Base-by-base conservation (phyloP, 2,329 filamentous ascomycete genomes). In the Fusarium nelsonii region DNA sequence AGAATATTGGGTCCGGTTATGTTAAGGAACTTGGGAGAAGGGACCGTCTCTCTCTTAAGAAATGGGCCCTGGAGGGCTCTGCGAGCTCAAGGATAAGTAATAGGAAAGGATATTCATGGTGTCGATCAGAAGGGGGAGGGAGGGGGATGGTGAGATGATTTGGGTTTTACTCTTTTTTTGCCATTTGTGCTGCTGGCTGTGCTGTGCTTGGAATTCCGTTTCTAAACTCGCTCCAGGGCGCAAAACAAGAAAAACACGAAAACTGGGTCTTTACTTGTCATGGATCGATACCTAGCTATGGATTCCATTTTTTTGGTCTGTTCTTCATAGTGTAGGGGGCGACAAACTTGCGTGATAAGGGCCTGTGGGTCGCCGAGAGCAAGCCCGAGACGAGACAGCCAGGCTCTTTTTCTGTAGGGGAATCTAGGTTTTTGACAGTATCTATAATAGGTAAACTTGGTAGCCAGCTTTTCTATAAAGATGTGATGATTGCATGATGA, bases 321-420 rank as follows among this genome's bases (percentile, higher is more conserved):
- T 16, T n/a, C 15, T 26, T 37, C 44, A 32, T 67, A 50, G 39
- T 55, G 52, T 52, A 54, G 60, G 64, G 58, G 54, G 65, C 55
- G 50, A 33, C 39, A 65, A 60, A 60, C 46, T 55, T 70, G 51
- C 58, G 57, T 71, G 73, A 74, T 75, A 75, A 74, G 73, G 65
- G 43, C 41, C 58, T 63, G 74, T 76, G 74, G 73, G 72, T 74
- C 74, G 72, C 73, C 73, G 74, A 74, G 63, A 72, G 67, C 62
- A 65, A 74, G 72, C 71, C 73, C 74, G 73, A 75, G 71, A 74
- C 63, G 46, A 56, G 63, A 48, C 58, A 61, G 30, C 53, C 55
- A 65, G 66, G 70, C 59, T 70, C 37, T 63, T n/a, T 12, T 45
- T 37, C 45, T 39, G 54, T 44, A 59, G 26, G 54, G 14, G 41